Evolutionary conservation across 2,329 filamentous ascomycete species (phyloP).

Genomic region (Alternaria ethzedia): DNA sequence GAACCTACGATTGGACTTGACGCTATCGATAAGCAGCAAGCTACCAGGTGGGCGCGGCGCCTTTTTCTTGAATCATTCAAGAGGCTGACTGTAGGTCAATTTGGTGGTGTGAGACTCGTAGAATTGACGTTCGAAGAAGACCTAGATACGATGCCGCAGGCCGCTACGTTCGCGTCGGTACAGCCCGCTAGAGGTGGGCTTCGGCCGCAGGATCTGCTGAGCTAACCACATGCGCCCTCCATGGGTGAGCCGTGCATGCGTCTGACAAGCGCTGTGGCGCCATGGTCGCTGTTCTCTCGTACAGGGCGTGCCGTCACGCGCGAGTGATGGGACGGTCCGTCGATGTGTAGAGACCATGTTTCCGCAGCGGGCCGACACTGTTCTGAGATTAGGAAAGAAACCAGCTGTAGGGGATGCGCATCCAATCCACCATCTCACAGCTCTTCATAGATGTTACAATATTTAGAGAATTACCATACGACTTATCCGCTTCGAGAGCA

Average conservation of each 20-base stretch:
- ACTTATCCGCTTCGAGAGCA: background rate
- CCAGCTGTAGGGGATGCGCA: background rate
- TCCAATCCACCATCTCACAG: background rate
- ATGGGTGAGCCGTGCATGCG: constrained; percentile 6
- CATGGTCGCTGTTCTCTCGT: background rate
- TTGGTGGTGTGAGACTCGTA: background rate
- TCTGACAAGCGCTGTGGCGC: constrained; percentile 20
- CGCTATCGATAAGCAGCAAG: constrained; percentile 2
- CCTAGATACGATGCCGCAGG: background rate
- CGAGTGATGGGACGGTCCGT: constrained; percentile 2
- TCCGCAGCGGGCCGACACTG: background rate
- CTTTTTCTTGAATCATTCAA: background rate
- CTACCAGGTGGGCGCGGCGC: background rate
- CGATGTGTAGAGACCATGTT: background rate
- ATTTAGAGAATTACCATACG: background rate
- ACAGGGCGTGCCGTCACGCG: background rate
- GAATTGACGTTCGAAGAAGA: background rate
- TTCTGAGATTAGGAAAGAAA: background rate
- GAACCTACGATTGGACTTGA: background rate
- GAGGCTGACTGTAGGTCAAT: background rate
- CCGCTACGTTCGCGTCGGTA: constrained; percentile 1
- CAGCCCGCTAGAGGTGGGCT: constrained; percentile 11
- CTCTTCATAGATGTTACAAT: background rate
- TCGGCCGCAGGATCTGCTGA: constrained; percentile 2
- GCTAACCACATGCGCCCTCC: constrained; percentile 7